phyloP scores from a whole-genome alignment of 2,329 filamentous ascomycete species.

The Diaporthe longicolla region DNA sequence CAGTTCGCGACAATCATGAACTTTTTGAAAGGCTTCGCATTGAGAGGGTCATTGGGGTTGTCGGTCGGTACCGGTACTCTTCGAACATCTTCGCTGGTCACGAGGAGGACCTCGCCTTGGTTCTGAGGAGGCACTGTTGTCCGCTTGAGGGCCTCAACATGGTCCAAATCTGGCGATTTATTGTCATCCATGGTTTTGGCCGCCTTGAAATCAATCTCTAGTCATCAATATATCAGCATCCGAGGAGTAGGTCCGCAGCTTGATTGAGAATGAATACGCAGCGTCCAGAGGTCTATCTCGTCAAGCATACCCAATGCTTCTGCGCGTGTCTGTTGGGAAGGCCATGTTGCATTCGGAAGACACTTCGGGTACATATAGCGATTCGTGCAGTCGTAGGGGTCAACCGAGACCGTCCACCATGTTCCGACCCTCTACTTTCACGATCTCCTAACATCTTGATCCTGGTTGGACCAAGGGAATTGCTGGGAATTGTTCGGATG shows the following conservation, averaged over 20 bases:
- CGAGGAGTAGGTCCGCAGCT: no score
- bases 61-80: conserved; percentile 7
- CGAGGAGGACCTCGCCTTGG: conserved; percentile 12
- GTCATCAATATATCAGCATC: not conserved
- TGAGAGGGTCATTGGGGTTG: conserved; percentile 2
- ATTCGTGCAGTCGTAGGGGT: not conserved
- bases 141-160: conserved; percentile 1
- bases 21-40: no score
- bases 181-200: not conserved
- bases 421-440: not conserved
- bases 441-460: not conserved
- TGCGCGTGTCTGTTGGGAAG: not conserved
- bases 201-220: not conserved
- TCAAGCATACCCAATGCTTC: not conserved
- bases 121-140: not conserved
- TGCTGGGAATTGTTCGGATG: not conserved
- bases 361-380: not conserved
- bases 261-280: not conserved
- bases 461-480: not conserved
- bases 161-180: not conserved
- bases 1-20: no score
- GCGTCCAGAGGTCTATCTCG: not conserved
- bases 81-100: conserved; percentile 4
- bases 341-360: conserved; percentile 1
- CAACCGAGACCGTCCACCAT: not conserved